Evolutionary conservation across 768 basidiomycete genomes (phyloP).

Genomic region (Mycena crocata): DNA sequence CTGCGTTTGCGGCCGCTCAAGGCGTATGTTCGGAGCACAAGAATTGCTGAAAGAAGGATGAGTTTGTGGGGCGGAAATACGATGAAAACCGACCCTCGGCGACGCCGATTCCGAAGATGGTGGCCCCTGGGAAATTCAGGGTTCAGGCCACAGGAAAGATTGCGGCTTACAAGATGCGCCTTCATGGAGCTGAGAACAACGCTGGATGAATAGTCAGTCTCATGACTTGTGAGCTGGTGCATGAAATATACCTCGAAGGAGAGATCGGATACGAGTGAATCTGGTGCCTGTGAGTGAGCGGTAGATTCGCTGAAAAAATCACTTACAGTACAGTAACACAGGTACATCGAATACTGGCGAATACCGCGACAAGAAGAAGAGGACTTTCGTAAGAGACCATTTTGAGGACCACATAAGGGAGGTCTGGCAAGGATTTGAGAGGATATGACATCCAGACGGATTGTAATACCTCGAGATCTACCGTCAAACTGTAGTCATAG

Average conservation of each 20-base stretch:
- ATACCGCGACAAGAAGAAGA: slow-evolving; percentile 28
- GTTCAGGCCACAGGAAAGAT: background rate
- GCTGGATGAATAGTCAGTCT: slow-evolving; percentile 11
- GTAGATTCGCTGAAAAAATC: background rate
- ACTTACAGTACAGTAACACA: slow-evolving; percentile 27
- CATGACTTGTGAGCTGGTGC: background rate
- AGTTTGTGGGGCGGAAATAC: background rate
- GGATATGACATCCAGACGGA: background rate
- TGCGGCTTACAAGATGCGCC: slow-evolving; percentile 22
- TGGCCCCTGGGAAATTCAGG: slow-evolving; percentile 17
- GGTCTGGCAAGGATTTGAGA: background rate
- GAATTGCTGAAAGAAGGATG: slow-evolving; percentile 16
- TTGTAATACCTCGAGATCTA: slow-evolving; percentile 15
- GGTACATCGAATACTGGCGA: slow-evolving; percentile 32
- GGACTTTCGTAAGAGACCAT: slow-evolving; percentile 24
- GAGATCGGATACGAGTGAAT: slow-evolving; percentile 20
- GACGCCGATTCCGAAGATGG: slow-evolving; percentile 27
- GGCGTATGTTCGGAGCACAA: slow-evolving; percentile 27
- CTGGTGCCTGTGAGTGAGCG: slow-evolving; percentile 1
- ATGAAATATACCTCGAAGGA: slow-evolving; percentile 7
- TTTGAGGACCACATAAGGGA: slow-evolving; percentile 28
- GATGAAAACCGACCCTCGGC: slow-evolving; percentile 17
- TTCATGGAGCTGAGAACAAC: slow-evolving; percentile 23
- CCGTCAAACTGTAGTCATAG: slow-evolving; percentile 29
- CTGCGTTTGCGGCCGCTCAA: slow-evolving; percentile 22